Percentiles rank a stretch among this genome's conserved stretches.
Conservation (phyloP, 1,284 basidiomycete species). For the Marasmius fiardii region DNA sequence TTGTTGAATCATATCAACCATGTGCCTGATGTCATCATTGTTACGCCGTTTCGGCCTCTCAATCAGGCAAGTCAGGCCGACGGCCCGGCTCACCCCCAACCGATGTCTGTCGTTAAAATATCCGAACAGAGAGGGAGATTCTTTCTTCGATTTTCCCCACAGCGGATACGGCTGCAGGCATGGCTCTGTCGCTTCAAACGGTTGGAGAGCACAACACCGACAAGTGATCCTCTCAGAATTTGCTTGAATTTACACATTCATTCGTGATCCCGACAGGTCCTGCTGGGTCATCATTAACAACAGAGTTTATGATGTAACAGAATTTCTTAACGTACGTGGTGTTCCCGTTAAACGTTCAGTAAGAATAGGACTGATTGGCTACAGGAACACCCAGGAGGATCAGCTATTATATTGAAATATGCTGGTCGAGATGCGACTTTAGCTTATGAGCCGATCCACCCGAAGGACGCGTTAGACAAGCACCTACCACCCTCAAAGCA, state of each 20-base stretch:
- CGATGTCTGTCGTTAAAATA: too few species aligned
- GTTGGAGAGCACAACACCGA: constrained; percentile 51
- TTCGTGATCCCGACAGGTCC: constrained; percentile 5
- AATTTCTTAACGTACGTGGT: constrained; percentile 68
- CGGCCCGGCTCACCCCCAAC: neutral
- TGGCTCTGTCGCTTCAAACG: constrained; percentile 29
- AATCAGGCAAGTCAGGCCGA: too few species aligned
- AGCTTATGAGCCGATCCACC: constrained; percentile 73
- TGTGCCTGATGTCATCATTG: neutral
- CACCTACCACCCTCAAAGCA: constrained; percentile 65
- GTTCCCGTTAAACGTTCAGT: constrained; percentile 2
- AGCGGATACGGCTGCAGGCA: neutral
- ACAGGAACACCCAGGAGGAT: constrained; percentile 82
- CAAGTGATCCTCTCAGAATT: constrained; percentile 32
- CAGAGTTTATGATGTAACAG: constrained; percentile 81
- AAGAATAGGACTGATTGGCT: constrained; percentile 10
- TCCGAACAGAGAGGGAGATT: too few species aligned
- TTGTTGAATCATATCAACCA: neutral
- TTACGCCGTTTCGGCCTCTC: too few species aligned
- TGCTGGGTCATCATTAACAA: constrained; percentile 81
- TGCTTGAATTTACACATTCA: neutral
- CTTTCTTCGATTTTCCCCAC: neutral
- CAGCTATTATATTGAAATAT: constrained; percentile 74
- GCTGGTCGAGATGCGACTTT: constrained; percentile 77
- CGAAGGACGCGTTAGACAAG: constrained; percentile 66